Evolutionary conservation across 2,329 filamentous ascomycete genomes (phyloP).

Genomic region (Verticillium albo-atrum): DNA sequence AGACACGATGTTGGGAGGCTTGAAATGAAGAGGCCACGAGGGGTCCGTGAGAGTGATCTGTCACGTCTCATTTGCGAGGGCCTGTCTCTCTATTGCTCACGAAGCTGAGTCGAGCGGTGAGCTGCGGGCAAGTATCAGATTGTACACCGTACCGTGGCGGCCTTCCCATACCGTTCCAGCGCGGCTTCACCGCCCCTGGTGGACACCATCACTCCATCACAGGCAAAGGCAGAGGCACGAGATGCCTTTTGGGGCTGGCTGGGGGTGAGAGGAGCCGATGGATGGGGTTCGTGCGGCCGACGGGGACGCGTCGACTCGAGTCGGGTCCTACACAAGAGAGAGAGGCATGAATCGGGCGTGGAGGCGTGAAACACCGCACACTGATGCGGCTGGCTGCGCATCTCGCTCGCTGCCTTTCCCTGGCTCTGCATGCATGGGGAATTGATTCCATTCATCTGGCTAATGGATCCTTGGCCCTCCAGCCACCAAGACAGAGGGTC

Average conservation of each 20-base stretch:
- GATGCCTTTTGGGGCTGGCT: neutral
- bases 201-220: no score
- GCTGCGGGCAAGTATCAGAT: neutral
- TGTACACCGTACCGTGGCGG: neutral
- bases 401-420: neutral
- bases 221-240: neutral
- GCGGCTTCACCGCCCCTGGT: neutral
- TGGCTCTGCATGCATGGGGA: neutral
- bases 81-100: neutral
- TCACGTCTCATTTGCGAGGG: neutral
- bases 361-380: neutral
- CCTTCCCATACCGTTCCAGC: neutral
- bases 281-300: neutral
- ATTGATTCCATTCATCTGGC: neutral
- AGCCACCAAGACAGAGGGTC: neutral
- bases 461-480: neutral
- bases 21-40: neutral
- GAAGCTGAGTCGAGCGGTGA: neutral
- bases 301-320: neutral
- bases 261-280: neutral
- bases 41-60: neutral
- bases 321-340: no score
- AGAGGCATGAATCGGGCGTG: neutral
- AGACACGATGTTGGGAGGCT: neutral
- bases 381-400: neutral